Percentiles rank a stretch among this genome's conserved stretches.
phyloP scores from a whole-genome alignment of 2,329 filamentous ascomycete genomes.

The Diaporthe capsici region DNA sequence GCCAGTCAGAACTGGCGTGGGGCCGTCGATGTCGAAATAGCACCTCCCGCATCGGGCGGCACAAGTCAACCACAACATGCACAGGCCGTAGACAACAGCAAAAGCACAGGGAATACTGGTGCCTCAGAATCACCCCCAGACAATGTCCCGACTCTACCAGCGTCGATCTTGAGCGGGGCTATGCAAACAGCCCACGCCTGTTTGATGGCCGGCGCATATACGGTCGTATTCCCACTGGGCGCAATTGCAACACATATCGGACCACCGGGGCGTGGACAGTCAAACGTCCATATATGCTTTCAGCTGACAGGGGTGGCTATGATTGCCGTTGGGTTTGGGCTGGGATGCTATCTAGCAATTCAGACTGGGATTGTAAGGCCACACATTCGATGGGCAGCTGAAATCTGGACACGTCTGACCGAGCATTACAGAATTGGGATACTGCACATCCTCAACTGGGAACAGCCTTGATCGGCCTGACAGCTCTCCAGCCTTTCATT shows the following conservation, averaged over 20 bases:
- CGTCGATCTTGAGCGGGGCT: conserved; percentile 1
- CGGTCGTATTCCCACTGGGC: conserved; percentile 5
- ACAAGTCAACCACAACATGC: not conserved
- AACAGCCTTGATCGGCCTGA: not conserved
- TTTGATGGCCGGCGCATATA: conserved; percentile 14
- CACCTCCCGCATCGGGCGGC: not conserved
- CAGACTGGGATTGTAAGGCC: conserved; percentile 18
- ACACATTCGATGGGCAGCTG: not conserved
- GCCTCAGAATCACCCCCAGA: not conserved
- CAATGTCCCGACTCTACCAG: not conserved
- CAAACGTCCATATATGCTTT: not conserved
- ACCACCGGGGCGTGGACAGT: not conserved
- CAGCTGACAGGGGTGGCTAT: not conserved
- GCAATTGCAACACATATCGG: conserved; percentile 12
- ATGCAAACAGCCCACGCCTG: conserved; percentile 21
- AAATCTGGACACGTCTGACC: not conserved
- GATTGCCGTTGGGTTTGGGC: not conserved
- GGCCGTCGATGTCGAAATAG: not conserved
- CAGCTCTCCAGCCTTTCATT: not conserved
- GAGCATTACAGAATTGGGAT: conserved; percentile 11
- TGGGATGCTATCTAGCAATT: conserved; percentile 4
- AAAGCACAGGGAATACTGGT: not conserved
- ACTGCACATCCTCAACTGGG: conserved; percentile 6
- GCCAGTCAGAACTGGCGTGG: not conserved
- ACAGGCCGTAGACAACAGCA: not conserved